A percentile compares a stretch with the other conserved stretches of the same genome.
Evolutionary conservation across 108 stramenopile genomes (phyloP).

Genomic region (Fragilaria radians): DNA sequence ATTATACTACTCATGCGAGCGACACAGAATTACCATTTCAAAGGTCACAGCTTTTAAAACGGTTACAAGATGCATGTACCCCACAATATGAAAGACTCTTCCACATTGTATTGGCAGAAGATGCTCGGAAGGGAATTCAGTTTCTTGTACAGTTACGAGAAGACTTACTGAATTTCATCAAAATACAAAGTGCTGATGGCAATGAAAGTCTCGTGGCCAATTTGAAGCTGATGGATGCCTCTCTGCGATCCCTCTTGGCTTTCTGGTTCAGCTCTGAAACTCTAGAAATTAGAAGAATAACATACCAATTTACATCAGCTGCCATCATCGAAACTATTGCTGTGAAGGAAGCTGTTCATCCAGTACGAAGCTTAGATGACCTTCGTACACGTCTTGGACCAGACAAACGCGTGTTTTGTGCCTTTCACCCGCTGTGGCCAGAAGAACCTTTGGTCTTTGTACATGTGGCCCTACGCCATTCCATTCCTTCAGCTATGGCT

Average conservation of each 20-base stretch:
- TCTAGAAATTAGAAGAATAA: slow-evolving; percentile 60
- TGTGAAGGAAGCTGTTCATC: slow-evolving; percentile 86
- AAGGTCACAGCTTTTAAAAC: not conserved
- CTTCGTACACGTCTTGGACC: slow-evolving; percentile 69
- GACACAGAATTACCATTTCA: not conserved
- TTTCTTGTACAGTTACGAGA: slow-evolving; percentile 53
- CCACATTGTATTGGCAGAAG: slow-evolving; percentile 41
- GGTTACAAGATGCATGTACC: slow-evolving; percentile 22
- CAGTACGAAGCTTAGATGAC: slow-evolving; percentile 77
- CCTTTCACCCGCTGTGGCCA: slow-evolving; percentile 87
- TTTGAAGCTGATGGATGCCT: slow-evolving; percentile 28
- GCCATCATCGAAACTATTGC: slow-evolving; percentile 87
- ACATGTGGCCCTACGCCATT: slow-evolving; percentile 72
- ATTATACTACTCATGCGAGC: not conserved
- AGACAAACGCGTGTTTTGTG: slow-evolving; percentile 79
- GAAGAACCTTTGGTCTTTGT: slow-evolving; percentile 86
- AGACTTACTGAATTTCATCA: slow-evolving; percentile 35
- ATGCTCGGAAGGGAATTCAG: slow-evolving; percentile 41
- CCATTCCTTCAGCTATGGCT: slow-evolving; percentile 56
- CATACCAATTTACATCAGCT: slow-evolving; percentile 80
- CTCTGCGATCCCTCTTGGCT: slow-evolving; percentile 22
- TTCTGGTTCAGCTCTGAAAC: slow-evolving; percentile 33
- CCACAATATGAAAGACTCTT: slow-evolving; percentile 50
- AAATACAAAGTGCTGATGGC: slow-evolving; percentile 14
- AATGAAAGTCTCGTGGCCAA: not conserved